Percentiles rank a stretch among this genome's conserved stretches.
phyloP scores from a whole-genome alignment of 352 stramenopile genomes.

The Phytophthora cactorum region DNA sequence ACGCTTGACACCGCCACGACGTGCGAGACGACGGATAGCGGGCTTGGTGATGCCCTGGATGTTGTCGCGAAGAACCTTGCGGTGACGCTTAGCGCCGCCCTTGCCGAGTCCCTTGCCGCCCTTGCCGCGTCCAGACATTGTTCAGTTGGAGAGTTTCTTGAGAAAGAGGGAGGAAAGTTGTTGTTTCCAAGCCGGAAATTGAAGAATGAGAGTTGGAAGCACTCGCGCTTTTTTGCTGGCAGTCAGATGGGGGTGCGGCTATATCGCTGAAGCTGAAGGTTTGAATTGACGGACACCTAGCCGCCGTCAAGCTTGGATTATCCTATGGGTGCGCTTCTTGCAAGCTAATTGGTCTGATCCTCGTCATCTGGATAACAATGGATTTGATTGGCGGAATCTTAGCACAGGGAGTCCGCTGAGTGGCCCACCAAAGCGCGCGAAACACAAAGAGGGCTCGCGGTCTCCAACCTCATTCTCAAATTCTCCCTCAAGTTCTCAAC shows the following conservation, averaged over 20 bases:
- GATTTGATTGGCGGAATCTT: constrained; percentile 36
- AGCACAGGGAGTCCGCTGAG: neutral
- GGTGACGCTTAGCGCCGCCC: constrained; percentile 86
- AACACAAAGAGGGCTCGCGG: neutral
- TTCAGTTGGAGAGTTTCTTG: constrained; percentile 25
- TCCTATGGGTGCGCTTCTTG: neutral
- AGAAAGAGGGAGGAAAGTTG: constrained; percentile 24
- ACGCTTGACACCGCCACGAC: constrained; percentile 98
- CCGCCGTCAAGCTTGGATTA: constrained; percentile 1
- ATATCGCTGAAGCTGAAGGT: constrained; percentile 10
- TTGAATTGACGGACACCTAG: constrained; percentile 25
- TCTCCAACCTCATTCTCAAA: constrained; percentile 35
- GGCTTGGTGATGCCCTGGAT: constrained; percentile 94
- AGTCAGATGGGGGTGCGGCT: constrained; percentile 9
- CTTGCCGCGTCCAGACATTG: constrained; percentile 79
- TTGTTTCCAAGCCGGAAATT: constrained; percentile 52
- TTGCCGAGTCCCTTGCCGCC: constrained; percentile 81
- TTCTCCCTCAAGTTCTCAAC: constrained; percentile 33
- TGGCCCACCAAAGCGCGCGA: constrained; percentile 12
- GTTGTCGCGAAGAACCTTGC: constrained; percentile 91
- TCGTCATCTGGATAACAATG: constrained; percentile 1
- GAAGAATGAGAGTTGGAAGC: constrained; percentile 48
- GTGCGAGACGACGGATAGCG: constrained; percentile 97
- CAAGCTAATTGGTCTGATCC: constrained; percentile 20
- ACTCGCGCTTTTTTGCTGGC: neutral